Percentiles rank a stretch among this genome's conserved stretches.
Evolutionary conservation across 768 basidiomycete species (phyloP).

Genomic region (Naganishia vaughanmartiniae): DNA sequence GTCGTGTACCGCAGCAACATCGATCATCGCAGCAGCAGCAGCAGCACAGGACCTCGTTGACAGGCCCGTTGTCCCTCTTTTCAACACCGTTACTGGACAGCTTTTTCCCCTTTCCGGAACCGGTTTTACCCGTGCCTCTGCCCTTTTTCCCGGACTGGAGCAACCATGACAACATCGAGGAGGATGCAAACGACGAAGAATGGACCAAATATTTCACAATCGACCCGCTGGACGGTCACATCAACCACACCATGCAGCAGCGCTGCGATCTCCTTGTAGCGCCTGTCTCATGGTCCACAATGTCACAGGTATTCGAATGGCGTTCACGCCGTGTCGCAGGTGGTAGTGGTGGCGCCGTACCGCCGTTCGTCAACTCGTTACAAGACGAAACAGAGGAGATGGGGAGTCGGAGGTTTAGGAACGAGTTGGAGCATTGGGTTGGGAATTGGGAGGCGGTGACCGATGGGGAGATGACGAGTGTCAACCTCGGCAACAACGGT

Average conservation of each 20-base stretch:
- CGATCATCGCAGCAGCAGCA: not conserved
- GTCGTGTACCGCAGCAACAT: not conserved
- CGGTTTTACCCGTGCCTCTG: slow-evolving; percentile 39
- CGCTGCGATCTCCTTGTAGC: slow-evolving; percentile 2
- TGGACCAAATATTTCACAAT: not conserved
- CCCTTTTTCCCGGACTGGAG: slow-evolving; percentile 11
- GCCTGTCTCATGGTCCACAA: slow-evolving; percentile 11
- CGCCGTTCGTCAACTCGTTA: no score
- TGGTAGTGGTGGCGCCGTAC: no score
- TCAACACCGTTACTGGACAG: slow-evolving; percentile 45
- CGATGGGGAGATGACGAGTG: not conserved
- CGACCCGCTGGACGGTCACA: not conserved
- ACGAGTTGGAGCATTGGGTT: not conserved
- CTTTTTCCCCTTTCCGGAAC: slow-evolving; percentile 50
- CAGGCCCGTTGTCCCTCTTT: slow-evolving; percentile 44
- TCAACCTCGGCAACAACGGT: not conserved
- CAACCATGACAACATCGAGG: not conserved
- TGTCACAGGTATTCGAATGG: not conserved
- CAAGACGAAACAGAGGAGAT: not conserved
- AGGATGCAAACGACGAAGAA: not conserved
- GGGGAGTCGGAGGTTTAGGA: not conserved
- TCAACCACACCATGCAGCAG: not conserved
- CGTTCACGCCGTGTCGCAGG: not conserved
- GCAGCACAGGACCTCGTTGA: not conserved
- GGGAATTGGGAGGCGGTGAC: slow-evolving; percentile 10